Conservation (phyloP, 1,284 basidiomycete species). For the Ganoderma multipileum region DNA sequence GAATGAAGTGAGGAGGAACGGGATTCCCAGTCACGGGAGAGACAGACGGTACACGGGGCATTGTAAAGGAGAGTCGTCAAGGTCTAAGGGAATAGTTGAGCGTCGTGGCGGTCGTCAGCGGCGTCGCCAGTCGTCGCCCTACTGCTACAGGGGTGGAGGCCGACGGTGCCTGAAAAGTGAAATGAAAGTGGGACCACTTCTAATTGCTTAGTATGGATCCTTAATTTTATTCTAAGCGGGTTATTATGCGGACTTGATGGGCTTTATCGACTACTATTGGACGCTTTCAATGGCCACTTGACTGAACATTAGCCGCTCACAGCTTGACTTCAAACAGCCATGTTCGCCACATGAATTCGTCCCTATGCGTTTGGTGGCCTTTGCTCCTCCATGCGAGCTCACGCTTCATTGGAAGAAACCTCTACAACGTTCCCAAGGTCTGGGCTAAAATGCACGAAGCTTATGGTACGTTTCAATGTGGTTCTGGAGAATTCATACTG, state of each 20-base stretch:
- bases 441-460: too few relatives aligned
- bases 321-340: background rate
- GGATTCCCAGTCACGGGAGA: conserved; percentile 76
- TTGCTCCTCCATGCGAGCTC: background rate
- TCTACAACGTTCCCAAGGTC: background rate
- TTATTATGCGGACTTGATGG: background rate
- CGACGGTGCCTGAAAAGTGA: too few relatives aligned
- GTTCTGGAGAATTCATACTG: background rate
- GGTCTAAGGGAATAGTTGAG: background rate
- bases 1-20: conserved; percentile 61
- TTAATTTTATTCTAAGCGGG: background rate
- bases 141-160: background rate
- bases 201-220: background rate
- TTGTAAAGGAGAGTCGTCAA: conserved; percentile 36
- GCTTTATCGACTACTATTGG: background rate
- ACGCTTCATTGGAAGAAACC: background rate
- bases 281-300: background rate
- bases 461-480: background rate
- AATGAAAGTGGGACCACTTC: conserved; percentile 2
- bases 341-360: background rate
- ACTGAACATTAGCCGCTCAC: background rate
- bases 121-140: background rate
- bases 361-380: background rate
- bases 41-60: conserved; percentile 64
- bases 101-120: background rate